phyloP scores from a whole-genome alignment of 345 rosid species.

The Populus ilicifolia region DNA sequence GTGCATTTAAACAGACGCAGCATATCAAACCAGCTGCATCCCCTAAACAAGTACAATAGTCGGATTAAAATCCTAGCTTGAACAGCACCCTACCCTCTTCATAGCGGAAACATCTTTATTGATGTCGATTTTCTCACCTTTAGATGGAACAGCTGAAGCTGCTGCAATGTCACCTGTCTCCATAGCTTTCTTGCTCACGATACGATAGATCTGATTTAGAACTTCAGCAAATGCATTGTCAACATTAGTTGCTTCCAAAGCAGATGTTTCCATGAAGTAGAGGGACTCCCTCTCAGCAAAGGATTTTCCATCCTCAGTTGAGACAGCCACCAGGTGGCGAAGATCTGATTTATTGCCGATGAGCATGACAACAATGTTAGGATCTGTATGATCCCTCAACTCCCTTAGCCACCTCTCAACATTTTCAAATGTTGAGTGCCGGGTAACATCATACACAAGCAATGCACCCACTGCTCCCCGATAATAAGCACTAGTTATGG shows the following conservation, averaged over 20 bases:
- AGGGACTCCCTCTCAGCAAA: conserved; percentile 81
- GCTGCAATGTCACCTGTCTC: conserved; percentile 55
- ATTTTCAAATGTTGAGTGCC: conserved; percentile 84
- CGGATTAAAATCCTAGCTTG: conserved; percentile 41
- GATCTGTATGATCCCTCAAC: conserved; percentile 88
- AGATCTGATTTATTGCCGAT: conserved; percentile 90
- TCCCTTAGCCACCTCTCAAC: conserved; percentile 93
- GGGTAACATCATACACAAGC: conserved; percentile 81
- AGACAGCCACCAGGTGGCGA: conserved; percentile 83
- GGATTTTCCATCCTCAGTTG: conserved; percentile 77
- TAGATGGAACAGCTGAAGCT: conserved; percentile 54
- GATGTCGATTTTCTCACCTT: conserved; percentile 86
- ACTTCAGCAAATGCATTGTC: conserved; percentile 89
- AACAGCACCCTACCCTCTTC: conserved; percentile 90
- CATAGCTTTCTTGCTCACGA: conserved; percentile 87
- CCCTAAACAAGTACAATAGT: conserved; percentile 7
- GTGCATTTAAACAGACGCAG: conserved; percentile 15
- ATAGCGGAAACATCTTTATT: conserved; percentile 83
- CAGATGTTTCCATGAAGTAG: conserved; percentile 92
- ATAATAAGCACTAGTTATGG: conserved; percentile 93
- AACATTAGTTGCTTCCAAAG: conserved; percentile 79
- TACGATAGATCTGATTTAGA: conserved; percentile 72
- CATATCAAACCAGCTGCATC: conserved; percentile 29
- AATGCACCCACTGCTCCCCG: conserved; percentile 92
- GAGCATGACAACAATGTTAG: conserved; percentile 88